A percentile compares a stretch with the other conserved stretches of the same genome.
These are phyloP conservation scores for Dacryopinax primogenitus DNA, from an alignment of 768 basidiomycete species.

Conservation along the genomic window DNA sequence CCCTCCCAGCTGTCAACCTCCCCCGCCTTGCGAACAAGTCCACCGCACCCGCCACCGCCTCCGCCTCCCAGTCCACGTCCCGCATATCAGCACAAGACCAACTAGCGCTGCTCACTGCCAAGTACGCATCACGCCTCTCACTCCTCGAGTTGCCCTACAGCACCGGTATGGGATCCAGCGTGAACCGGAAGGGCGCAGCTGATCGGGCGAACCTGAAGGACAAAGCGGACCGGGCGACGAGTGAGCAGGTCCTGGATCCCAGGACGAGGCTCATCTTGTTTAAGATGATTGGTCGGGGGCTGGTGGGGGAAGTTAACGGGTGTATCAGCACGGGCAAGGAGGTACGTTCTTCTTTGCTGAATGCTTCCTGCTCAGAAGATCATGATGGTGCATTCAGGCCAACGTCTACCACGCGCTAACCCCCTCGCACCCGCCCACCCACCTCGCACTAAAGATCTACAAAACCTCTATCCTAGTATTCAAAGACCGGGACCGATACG, in stretches of 20 bases:
- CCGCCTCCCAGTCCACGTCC: constrained; percentile 8
- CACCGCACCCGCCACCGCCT: constrained; percentile 16
- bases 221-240: constrained; percentile 92
- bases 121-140: constrained; percentile 60
- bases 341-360: constrained; percentile 33
- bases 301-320: constrained; percentile 84
- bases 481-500: constrained; percentile 95
- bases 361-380: constrained; percentile 12
- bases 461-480: constrained; percentile 96
- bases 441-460: constrained; percentile 93
- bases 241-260: constrained; percentile 91
- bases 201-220: constrained; percentile 84
- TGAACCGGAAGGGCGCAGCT: constrained; percentile 81
- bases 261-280: constrained; percentile 88
- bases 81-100: constrained; percentile 36
- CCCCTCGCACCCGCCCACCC: constrained; percentile 30
- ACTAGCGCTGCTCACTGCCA: constrained; percentile 50
- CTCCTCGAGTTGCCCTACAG: constrained; percentile 64
- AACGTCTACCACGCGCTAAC: constrained; percentile 90
- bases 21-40: constrained; percentile 33
- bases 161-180: constrained; percentile 46
- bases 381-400: constrained; percentile 40
- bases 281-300: constrained; percentile 86
- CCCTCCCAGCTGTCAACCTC: constrained; percentile 61
- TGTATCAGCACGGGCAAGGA: constrained; percentile 98